Conservation (phyloP, 192 early-diverging fungal genomes). For the Lobosporangium transversale region DNA sequence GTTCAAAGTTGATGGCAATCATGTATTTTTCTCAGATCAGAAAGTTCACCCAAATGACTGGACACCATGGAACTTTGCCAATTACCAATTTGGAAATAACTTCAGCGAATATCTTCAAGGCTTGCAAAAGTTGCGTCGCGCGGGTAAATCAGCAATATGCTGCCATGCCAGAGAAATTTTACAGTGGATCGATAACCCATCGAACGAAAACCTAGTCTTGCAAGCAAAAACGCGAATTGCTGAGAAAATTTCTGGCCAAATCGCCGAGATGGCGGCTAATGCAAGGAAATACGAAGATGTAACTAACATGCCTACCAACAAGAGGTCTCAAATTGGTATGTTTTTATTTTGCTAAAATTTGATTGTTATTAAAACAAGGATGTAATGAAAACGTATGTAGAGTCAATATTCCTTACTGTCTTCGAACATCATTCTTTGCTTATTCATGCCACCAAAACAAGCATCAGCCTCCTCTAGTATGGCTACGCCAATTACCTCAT, state of each 20-base stretch:
- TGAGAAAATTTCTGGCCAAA: neutral
- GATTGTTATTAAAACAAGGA: no score
- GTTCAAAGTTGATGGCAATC: neutral
- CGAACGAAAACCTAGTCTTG: neutral
- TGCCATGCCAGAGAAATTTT: neutral
- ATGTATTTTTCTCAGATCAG: neutral
- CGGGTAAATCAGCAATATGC: neutral
- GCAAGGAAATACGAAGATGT: neutral
- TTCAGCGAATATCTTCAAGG: neutral
- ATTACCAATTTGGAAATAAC: neutral
- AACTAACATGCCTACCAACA: neutral
- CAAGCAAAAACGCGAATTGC: neutral
- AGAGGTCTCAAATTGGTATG: neutral
- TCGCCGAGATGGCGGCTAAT: neutral
- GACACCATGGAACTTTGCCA: neutral
- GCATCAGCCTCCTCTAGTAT: no score
- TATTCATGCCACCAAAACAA: no score
- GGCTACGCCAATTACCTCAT: no score
- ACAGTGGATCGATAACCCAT: neutral
- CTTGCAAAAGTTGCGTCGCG: neutral
- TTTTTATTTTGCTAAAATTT: no score
- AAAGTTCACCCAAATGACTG: neutral
- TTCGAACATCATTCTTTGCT: no score
- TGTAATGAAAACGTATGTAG: no score
- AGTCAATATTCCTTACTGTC: no score